Base-by-base conservation (phyloP, 2,329 filamentous ascomycete species). In the Hysterium pulicare region DNA sequence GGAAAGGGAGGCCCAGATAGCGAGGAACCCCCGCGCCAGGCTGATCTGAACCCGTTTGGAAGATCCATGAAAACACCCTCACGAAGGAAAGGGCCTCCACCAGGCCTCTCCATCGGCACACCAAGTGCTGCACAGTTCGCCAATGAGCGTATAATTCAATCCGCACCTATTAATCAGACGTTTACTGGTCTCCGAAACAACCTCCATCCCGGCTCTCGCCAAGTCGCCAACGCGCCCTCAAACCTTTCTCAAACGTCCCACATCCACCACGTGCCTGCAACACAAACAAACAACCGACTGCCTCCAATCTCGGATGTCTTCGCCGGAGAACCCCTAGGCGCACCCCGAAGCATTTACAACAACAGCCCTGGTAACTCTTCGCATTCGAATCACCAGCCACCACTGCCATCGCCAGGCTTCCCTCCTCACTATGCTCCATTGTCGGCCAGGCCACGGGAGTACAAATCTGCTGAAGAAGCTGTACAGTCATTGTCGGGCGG, bases 241-340 rank as follows among this genome's bases (percentile, higher is more conserved):
- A 89, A 86, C 48, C 76, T 95, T 40, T 85, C 86, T 16, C 88
- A 84, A 60, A 90, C 84, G 1, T 91, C 87, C 17, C 90, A 95
- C 64, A 93, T 96, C 60, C 89, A 95, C 68, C 90, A 95, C 61
- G 78, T 90, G 3, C 89, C 88, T 9, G 90, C 89, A 17, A 85
- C 81, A 44, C 91, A 96, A 69, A 96, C 90, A 2, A 84, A 81
- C 67, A 97, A 97, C 68, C 85, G 91, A 24, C 77, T 98, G 36
- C 93, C 93, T 2, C 91, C 93, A 2, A 93, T 98, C 44, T 85
- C 88, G 28, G 93, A 97, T 61, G 93, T 98, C 11, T 96, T 98
- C 59, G 88, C 87, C 20, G 73, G 76, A 15, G 87, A 94, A 58
- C 78, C 84, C 24, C 74, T 95, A 28, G 75, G 75, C 32, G 63